Base-by-base conservation (phyloP, 2,329 filamentous ascomycete genomes). In the Diplocarpon rosae region DNA sequence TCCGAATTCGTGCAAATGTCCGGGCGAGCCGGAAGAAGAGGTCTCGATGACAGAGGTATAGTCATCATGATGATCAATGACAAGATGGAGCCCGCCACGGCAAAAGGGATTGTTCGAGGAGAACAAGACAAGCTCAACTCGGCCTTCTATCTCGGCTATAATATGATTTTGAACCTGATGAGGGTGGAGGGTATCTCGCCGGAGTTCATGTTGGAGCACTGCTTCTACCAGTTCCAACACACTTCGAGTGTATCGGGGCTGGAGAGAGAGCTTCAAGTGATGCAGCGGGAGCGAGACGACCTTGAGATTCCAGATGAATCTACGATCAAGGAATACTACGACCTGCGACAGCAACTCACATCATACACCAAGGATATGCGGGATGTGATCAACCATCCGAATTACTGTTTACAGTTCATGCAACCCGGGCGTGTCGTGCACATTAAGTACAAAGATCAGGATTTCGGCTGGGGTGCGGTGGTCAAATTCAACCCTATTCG, bases 11-110 rank as follows among this genome's bases (percentile, higher is more conserved):
- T 98, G 42, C 92, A 98, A 63, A 98, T 98, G 92, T 95, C 92
- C 43, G 92, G 92, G 50, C 85, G 92, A 66, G 92, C 92, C 48
- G 92, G 92, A 61, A 85, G 92, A 74, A 82, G 92, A 78, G 92
- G 92, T 66, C 83, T 98, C 43, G 92, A 98, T 68, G 89, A 95
- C 51, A 84, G 92, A 53, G 92, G 92, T 75, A 93, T 96, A 56
- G 92, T 98, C 55, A 96, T 98, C 63, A 96, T 98, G 87, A 96
- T 98, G 90, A 85, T 98, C 50, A 84, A 93, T 60, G 85, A 93
- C 63, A 87, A 92, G 67, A 90, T 98, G 69, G 92, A 98, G 59
- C 92, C 92, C 1, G 80, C 86, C 2, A 80, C 83, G n/a, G 90
- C 92, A 34, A 94, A 94, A 66, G 82, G 85, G 52, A 95, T 98